phyloP scores from a whole-genome alignment of 208 protist genomes.

The Plasmodiophora brassicae region DNA sequence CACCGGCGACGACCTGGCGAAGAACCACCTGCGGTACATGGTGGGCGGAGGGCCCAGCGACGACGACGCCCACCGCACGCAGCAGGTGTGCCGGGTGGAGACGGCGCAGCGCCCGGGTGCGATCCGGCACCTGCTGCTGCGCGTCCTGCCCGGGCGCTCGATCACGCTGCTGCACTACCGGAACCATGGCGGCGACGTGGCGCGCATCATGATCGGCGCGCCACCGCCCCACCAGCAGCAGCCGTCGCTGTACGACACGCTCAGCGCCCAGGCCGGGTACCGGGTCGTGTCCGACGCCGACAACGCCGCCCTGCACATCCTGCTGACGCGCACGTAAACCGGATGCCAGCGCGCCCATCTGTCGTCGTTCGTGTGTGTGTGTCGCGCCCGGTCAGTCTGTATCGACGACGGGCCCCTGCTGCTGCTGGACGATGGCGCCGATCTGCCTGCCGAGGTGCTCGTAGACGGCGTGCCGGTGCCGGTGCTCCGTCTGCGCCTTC shows the following conservation, averaged over 20 bases:
- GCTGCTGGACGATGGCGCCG: too few relatives aligned
- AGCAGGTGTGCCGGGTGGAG: conserved; percentile 55
- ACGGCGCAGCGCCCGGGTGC: conserved; percentile 60
- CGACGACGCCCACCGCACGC: not conserved
- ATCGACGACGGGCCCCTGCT: too few relatives aligned
- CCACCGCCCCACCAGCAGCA: conserved; percentile 34
- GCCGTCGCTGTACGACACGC: conserved; percentile 31
- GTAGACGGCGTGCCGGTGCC: too few relatives aligned
- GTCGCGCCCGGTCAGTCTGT: too few relatives aligned
- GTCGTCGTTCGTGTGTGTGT: too few relatives aligned
- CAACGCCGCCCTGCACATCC: conserved; percentile 50
- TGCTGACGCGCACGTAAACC: too few relatives aligned
- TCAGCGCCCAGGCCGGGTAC: conserved; percentile 38
- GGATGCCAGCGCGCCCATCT: too few relatives aligned
- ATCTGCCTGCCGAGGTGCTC: too few relatives aligned
- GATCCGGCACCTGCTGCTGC: conserved; percentile 49
- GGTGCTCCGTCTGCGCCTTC: too few relatives aligned
- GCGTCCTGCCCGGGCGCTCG: conserved; percentile 42
- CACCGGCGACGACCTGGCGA: conserved; percentile 57
- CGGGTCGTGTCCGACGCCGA: conserved; percentile 43
- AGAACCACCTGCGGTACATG: conserved; percentile 56
- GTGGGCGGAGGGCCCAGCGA: conserved; percentile 44
- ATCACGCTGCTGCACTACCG: conserved; percentile 64
- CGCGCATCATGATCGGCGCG: conserved; percentile 54
- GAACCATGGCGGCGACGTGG: conserved; percentile 56